Base-by-base conservation (phyloP, 208 protist genomes). In the Crithidia sp. region DNA sequence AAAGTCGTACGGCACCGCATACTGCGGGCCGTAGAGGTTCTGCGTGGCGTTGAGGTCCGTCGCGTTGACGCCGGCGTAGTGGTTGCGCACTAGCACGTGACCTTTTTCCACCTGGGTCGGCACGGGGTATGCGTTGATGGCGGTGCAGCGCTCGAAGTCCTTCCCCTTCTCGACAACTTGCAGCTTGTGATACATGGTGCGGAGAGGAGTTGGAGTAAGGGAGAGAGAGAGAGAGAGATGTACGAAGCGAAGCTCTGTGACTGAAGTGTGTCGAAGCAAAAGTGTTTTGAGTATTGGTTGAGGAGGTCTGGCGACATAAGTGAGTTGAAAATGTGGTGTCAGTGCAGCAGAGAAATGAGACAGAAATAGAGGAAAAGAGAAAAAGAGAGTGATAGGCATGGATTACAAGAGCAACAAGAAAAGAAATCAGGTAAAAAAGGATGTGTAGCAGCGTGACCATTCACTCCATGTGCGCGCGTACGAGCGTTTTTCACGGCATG, bases 31-130 rank as follows among this genome's bases (percentile, higher is more conserved):
- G 54, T 87, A 87, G 9, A 49, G 28, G 53, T 78, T 79, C 17
- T 70, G 57, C 55, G 74, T 80, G 19, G 62, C 59, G 65, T 80
- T 84, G 59, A 84, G 67, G 67, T 82, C 83, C 4, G 73, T 82
- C 45, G 78, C 79, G 67, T 83, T 87, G 43, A 88, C 74, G 28
- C 79, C 77, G 14, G 65, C 59, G 61, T 80, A 84, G 44, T 71
- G 56, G 53, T 79, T 71, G 49, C 68, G 70, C 53, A 81, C 70
- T 10, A 87, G 56, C 28, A 80, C 66, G 9, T 74, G 50, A 45
- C 74, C 43, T 5, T 16, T 9, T 36, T 70, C 61, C 16, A 87
- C 59, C 3, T 70, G 60, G 19, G 66, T 63, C 3, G 83, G 76
- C 6, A 82, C 62, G 1, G 69, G 61, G 19, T 53, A 53, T 13